Evolutionary conservation across 768 basidiomycete species (phyloP), one percentile per base, ranked within the genome.

Genomic region (Phlebiopsis gigantea): DNA sequence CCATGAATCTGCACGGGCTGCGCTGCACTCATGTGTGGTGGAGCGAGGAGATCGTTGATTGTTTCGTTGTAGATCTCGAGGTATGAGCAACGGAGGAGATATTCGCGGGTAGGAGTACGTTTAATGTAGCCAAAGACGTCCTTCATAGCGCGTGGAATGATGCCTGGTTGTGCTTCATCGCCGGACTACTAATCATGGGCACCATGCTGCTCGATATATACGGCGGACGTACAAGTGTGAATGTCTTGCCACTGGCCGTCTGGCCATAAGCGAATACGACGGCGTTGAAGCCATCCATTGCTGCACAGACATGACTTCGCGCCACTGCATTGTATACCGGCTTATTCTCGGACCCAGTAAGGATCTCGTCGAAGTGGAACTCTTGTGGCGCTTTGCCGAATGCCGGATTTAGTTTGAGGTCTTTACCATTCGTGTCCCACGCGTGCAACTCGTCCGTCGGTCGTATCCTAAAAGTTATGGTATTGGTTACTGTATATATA

Each of bases 31-130:
- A 75, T 71, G 1, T 77, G 74, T 5, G 86, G 82, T 0, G 90
- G 87, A 0, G 90, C 86, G 10, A 99, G 83, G 1, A 99, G 74
- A 64, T 96, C 93, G 61, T 90, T 80, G 47, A 95, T 87, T 0
- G 81, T 79, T 67, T 96, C 93, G 71, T 98, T 99, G 76, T 98
- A 99, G 46, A 99, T 94, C 67, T 98, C 97, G 50, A 99, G 84
- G 68, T 98, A 98, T 6, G 91, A 92, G 68, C 94, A 96, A 17
- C 95, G 85, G 7, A 99, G 79, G n/a, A 98, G 82, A 71, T 93
- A 98, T 66, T 96, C 93, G 41, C 95, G 80, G 28, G 80, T 75
- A 0, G 90, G 81, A 0, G 90, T 91, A 47, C 78, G 77, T 41
- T 82, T 82, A 69, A 96, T 96, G 68, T 81, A 86, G 0, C 80